Evolutionary conservation across 2,329 filamentous ascomycete species (phyloP).

Genomic region (Talaromyces sp.): DNA sequence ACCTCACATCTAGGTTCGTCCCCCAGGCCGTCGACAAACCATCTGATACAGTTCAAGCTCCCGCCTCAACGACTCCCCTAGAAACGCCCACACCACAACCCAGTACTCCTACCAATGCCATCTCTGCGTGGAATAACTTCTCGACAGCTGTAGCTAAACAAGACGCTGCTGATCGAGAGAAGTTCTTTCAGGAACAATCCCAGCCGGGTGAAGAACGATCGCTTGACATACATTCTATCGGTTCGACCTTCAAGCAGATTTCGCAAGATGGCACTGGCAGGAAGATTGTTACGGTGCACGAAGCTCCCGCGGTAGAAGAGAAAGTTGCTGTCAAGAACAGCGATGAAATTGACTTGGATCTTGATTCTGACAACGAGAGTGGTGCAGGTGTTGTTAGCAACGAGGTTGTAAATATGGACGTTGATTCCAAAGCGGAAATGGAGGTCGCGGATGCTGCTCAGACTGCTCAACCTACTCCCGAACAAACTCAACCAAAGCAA

Average conservation of each 20-base stretch:
- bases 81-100: background rate
- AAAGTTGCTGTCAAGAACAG: constrained; percentile 26
- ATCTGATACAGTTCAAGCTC: background rate
- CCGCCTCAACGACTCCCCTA: background rate
- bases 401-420: background rate
- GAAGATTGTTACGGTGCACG: constrained; percentile 24
- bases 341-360: constrained; percentile 44
- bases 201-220: background rate
- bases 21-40: constrained; percentile 5
- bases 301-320: constrained; percentile 16
- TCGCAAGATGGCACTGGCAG: constrained; percentile 20
- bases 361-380: constrained; percentile 23
- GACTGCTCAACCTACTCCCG: background rate
- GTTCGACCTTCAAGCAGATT: constrained; percentile 38
- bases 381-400: background rate
- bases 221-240: background rate
- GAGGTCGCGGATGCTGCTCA: background rate
- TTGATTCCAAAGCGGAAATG: background rate
- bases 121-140: constrained; percentile 42
- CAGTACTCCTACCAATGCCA: background rate
- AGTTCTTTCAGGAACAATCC: constrained; percentile 25
- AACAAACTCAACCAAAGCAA: background rate
- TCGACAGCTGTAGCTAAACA: constrained; percentile 29
- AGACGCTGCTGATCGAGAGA: constrained; percentile 33
- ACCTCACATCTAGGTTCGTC: background rate